Percentiles rank a stretch among this genome's conserved stretches.
Conservation (phyloP, 75 land plant species). For the Larix kaempferi region DNA sequence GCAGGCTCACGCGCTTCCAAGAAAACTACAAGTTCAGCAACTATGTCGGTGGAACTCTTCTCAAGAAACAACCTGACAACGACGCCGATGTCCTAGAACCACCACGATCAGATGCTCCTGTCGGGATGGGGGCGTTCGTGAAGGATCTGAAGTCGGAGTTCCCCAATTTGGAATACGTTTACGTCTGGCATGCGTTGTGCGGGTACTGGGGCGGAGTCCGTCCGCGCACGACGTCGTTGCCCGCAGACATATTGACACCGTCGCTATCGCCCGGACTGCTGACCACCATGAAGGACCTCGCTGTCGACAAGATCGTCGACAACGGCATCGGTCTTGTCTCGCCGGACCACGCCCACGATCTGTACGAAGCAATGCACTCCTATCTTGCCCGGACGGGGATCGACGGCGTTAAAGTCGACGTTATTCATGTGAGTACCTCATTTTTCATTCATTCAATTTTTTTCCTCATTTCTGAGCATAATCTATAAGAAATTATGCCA, state of each 20-base stretch:
- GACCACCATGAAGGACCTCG: conserved; percentile 71
- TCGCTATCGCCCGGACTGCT: conserved; percentile 50
- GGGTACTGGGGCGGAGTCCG: conserved; percentile 85
- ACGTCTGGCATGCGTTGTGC: conserved; percentile 80
- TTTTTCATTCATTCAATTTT: not conserved
- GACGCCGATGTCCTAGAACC: not conserved
- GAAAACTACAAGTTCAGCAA: conserved; percentile 66
- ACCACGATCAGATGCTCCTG: too few relatives aligned
- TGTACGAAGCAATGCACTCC: conserved; percentile 64
- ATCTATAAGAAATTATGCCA: too few relatives aligned
- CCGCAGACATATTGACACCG: conserved; percentile 40
- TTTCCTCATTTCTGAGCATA: not conserved
- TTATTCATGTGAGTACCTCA: conserved; percentile 61
- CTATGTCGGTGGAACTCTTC: conserved; percentile 23
- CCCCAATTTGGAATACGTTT: conserved; percentile 49
- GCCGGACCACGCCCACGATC: conserved; percentile 40
- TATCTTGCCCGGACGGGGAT: conserved; percentile 50
- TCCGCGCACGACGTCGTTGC: conserved; percentile 36
- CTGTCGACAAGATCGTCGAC: conserved; percentile 70
- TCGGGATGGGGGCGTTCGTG: conserved; percentile 59
- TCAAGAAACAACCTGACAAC: not conserved
- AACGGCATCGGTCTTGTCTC: conserved; percentile 65
- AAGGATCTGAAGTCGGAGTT: conserved; percentile 52
- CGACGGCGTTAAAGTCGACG: conserved; percentile 82
- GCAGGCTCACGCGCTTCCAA: conserved; percentile 48